Evolutionary conservation across 352 stramenopile genomes (phyloP).

Genomic region (Pythium pyrilobum): DNA sequence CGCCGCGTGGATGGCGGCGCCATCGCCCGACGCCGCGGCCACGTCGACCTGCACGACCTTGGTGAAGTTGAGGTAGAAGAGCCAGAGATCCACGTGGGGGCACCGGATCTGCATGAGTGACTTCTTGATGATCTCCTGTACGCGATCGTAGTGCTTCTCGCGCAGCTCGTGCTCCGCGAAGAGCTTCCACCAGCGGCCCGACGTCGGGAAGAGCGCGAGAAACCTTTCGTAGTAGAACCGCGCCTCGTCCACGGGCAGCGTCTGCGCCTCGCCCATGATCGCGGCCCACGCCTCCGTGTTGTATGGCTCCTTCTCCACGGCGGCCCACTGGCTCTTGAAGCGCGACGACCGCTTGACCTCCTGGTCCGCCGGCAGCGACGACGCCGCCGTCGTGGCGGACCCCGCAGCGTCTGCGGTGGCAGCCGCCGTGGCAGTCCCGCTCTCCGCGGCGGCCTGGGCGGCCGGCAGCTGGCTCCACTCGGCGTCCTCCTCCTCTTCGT

Average conservation of each 20-base stretch:
- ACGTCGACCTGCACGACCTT: slow-evolving; percentile 82
- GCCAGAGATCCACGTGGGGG: slow-evolving; percentile 79
- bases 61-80: slow-evolving; percentile 86
- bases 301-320: slow-evolving; percentile 57
- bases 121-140: slow-evolving; percentile 87
- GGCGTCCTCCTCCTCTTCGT: slow-evolving; percentile 81
- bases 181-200: slow-evolving; percentile 82
- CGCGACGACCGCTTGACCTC: slow-evolving; percentile 37
- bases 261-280: slow-evolving; percentile 75
- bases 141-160: slow-evolving; percentile 81
- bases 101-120: slow-evolving; percentile 82
- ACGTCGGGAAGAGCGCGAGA: slow-evolving; percentile 61
- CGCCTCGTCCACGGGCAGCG: slow-evolving; percentile 54
- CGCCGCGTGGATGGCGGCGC: slow-evolving; percentile 46
- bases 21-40: slow-evolving; percentile 54
- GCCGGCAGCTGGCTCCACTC: slow-evolving; percentile 53
- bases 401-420: not conserved
- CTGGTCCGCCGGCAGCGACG: slow-evolving; percentile 13
- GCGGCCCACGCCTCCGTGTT: slow-evolving; percentile 76
- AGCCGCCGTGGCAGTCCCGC: not conserved
- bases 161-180: slow-evolving; percentile 82
- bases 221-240: slow-evolving; percentile 79
- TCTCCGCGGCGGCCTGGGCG: not conserved
- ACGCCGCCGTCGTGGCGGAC: slow-evolving; percentile 7
- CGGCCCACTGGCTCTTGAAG: slow-evolving; percentile 52